Conservation (phyloP, 768 basidiomycete species). For the Plicaturopsis crispa region DNA sequence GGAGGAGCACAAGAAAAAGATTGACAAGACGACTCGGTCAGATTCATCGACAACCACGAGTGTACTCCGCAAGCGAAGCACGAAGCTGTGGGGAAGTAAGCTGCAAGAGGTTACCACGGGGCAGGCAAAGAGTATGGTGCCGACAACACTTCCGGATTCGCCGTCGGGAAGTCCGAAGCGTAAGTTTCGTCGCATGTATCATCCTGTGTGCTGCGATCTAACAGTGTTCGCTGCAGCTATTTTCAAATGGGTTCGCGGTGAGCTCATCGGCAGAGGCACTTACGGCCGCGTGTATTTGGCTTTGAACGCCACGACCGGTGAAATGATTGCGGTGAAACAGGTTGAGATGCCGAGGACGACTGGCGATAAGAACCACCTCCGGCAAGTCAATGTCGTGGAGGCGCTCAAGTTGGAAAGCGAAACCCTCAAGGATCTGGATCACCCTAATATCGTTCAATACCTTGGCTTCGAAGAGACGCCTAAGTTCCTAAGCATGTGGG, state of each 20-base stretch:
- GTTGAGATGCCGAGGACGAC: slow-evolving; percentile 91
- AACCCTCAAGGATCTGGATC: slow-evolving; percentile 92
- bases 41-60: slow-evolving; percentile 43
- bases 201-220: too few relatives aligned
- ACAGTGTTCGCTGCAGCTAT: slow-evolving; percentile 49
- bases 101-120: slow-evolving; percentile 88
- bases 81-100: slow-evolving; percentile 92
- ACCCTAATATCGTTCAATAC: slow-evolving; percentile 96
- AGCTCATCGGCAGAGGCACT: slow-evolving; percentile 94
- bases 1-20: slow-evolving; percentile 73
- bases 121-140: slow-evolving; percentile 42
- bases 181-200: too few relatives aligned
- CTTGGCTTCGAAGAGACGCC: slow-evolving; percentile 91
- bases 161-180: slow-evolving; percentile 59
- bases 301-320: slow-evolving; percentile 91
- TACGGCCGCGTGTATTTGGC: slow-evolving; percentile 96
- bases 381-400: slow-evolving; percentile 81
- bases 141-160: slow-evolving; percentile 44
- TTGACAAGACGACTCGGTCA: slow-evolving; percentile 61
- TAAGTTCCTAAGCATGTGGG: slow-evolving; percentile 86
- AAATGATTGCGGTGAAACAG: slow-evolving; percentile 99
- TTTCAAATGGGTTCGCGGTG: slow-evolving; percentile 98
- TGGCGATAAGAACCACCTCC: slow-evolving; percentile 83
- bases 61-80: slow-evolving; percentile 73
- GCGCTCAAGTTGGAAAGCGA: slow-evolving; percentile 94